Evolutionary conservation across 2,329 filamentous ascomycete genomes (phyloP), one percentile per base, ranked within the genome.

Genomic region (Cryoendolithus antarcticus): DNA sequence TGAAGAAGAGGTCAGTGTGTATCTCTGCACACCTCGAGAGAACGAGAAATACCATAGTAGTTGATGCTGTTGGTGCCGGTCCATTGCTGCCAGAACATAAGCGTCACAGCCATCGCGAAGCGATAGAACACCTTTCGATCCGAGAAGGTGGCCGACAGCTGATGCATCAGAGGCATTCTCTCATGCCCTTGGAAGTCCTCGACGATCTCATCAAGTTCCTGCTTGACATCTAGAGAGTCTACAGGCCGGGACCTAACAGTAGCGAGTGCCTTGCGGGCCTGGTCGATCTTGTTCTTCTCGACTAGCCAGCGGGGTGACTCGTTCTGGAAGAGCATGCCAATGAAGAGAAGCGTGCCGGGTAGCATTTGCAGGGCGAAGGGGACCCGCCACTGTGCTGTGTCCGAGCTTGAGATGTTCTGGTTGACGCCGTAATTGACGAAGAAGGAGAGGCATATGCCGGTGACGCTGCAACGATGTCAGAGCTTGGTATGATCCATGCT

Each of bases 271-370:
- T 56, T 54, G 6, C 56, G 59, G 1, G 69, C 70, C 12, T 68
- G 64, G 4, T 62, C 55, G 11, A 64, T 53, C 2, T 63, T 61
- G 39, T 65, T 65, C 56, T 71, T 66, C 48, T 67, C 65, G n/a
- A 69, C 64, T n/a, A 72, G 60, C 67, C 68, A 73, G 11, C 70
- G 64, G 1, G 70, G 67, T 2, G 63, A 67, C 42, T 72, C 70
- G 38, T 69, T 70, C 34, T 70, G 60, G 53, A 71, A 71, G 33
- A 69, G 48, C 9, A 72, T 61, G 1, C 69, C 69, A 3, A 61
- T 48, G 7, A 74, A 49, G 37, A 74, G 63, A n/a, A 72, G 47
- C 1, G 60, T 61, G 10, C 69, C 69, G 0, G 70, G 70, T 1
- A 73, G 58, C 39, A 72, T 66, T 50, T 74, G 69, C 7, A 73